Conservation (phyloP, 257 asterid species). For the Solanum dulcamara region DNA sequence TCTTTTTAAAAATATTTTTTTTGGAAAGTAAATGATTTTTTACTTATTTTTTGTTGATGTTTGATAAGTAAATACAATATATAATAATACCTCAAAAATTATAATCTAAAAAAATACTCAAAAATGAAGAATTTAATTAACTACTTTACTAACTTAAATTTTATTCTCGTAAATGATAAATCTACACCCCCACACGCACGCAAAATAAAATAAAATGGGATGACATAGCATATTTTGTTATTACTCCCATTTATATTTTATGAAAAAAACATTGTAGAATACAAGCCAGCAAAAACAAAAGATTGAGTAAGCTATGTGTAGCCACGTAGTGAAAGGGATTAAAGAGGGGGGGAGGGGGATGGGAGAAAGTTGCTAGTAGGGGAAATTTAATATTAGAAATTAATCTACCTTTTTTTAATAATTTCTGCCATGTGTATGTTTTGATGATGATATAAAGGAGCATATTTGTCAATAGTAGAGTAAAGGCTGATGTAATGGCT, state of each 20-base stretch:
- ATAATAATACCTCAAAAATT: too few species aligned
- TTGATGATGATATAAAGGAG: background rate
- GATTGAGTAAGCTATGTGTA: background rate
- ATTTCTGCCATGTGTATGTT: background rate
- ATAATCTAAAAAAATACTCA: too few species aligned
- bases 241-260: background rate
- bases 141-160: too few species aligned
- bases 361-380: background rate
- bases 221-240: background rate
- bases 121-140: too few species aligned
- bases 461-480: background rate
- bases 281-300: background rate
- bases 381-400: background rate
- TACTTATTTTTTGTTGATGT: too few species aligned
- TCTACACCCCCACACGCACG: too few species aligned
- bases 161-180: too few species aligned
- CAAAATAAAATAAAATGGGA: too few species aligned
- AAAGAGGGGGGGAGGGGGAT: too few species aligned
- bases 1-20: too few species aligned
- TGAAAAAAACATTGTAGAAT: background rate
- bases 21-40: too few species aligned
- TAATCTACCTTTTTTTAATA: background rate
- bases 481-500: background rate
- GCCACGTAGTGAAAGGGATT: background rate
- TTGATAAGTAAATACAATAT: too few species aligned